Evolutionary conservation across 148 eudicot genomes (phyloP).

Genomic region (Spergularia marina): DNA sequence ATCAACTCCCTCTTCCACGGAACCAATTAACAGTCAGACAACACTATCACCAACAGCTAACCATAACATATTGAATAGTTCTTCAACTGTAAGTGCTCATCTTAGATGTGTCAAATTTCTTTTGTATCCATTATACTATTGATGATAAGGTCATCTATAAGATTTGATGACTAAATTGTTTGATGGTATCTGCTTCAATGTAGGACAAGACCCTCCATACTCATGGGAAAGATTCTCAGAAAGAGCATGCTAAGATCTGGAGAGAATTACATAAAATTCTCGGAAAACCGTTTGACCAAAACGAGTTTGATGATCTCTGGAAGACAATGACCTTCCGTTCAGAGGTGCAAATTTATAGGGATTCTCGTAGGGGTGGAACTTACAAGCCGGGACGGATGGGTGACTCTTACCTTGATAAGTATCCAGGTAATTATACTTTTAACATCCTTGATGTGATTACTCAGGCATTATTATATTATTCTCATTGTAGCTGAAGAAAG

Average conservation of each 20-base stretch:
- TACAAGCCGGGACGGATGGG: slow-evolving; percentile 12
- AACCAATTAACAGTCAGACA: background rate
- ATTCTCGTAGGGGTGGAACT: slow-evolving; percentile 31
- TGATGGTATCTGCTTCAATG: slow-evolving; percentile 5
- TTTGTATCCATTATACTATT: background rate
- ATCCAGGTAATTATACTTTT: slow-evolving; percentile 37
- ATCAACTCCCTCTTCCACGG: background rate
- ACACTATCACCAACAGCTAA: background rate
- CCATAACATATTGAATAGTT: background rate
- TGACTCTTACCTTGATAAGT: slow-evolving; percentile 34
- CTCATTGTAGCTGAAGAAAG: background rate
- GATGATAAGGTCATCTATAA: background rate
- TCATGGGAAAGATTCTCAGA: background rate
- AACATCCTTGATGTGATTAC: slow-evolving; percentile 6
- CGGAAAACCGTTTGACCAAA: slow-evolving; percentile 23
- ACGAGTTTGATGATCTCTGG: slow-evolving; percentile 36
- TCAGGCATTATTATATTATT: background rate
- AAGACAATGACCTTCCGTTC: slow-evolving; percentile 9
- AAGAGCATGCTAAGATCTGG: slow-evolving; percentile 5
- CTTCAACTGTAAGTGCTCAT: slow-evolving; percentile 35
- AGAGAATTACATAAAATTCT: slow-evolving; percentile 24
- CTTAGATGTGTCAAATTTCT: background rate
- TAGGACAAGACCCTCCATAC: slow-evolving; percentile 11
- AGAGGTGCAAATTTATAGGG: slow-evolving; percentile 22
- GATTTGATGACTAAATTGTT: background rate